Conservation (phyloP, 345 rosid genomes). For the Camelina laxa region DNA sequence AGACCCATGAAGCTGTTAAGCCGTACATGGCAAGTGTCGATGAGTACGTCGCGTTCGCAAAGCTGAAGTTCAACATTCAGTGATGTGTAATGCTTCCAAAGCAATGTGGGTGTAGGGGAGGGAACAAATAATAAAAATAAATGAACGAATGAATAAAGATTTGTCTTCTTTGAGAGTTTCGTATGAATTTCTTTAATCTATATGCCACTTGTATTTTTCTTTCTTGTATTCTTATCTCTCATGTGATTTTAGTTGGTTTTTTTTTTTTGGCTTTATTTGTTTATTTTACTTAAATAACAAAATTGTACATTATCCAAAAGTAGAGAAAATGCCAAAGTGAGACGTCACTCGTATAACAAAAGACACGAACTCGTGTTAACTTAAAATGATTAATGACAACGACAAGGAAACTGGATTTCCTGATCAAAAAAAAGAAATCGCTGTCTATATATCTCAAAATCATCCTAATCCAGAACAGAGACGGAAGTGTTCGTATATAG, state of each 20-base stretch:
- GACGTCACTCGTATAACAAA: not conserved
- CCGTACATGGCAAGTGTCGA: constrained; percentile 68
- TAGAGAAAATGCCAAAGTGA: not conserved
- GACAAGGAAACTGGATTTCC: not conserved
- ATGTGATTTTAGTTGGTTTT: too few relatives aligned
- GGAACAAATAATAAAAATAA: too few relatives aligned
- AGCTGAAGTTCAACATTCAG: constrained; percentile 37
- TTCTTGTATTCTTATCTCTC: too few relatives aligned
- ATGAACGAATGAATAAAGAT: not conserved
- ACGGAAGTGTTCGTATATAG: not conserved
- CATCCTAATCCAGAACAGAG: constrained; percentile 1
- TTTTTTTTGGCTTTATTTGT: too few relatives aligned
- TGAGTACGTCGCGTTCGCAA: constrained; percentile 64
- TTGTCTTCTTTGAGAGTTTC: too few relatives aligned
- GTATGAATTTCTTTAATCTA: not conserved
- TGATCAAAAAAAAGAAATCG: not conserved
- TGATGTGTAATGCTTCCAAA: not conserved
- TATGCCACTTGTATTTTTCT: not conserved
- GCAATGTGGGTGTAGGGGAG: not conserved
- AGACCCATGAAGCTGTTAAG: constrained; percentile 60
- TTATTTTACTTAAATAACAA: too few relatives aligned
- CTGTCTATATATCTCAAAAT: not conserved
- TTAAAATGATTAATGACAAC: not conserved
- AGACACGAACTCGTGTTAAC: not conserved
- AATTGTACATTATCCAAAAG: not conserved